phyloP scores from a whole-genome alignment of 768 basidiomycete species.

The Clavaria fumosa region DNA sequence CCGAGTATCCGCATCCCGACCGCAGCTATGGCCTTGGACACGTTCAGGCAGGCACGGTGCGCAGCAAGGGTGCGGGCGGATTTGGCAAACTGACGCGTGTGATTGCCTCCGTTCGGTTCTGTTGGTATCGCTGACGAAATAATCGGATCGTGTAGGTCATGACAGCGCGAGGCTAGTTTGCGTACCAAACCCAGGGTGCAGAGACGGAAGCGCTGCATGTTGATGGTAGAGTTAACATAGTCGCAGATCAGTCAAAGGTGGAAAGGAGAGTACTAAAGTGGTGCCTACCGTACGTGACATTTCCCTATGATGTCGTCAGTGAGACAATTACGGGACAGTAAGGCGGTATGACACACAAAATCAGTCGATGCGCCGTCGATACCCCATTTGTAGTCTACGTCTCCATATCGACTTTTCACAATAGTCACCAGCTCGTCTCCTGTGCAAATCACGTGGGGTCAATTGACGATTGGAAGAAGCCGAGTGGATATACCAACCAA shows the following conservation, averaged over 20 bases:
- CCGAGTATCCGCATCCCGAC: constrained; percentile 52
- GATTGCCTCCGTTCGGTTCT: constrained; percentile 56
- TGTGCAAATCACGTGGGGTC: no score
- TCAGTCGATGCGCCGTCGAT: constrained; percentile 65
- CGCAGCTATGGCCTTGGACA: constrained; percentile 57
- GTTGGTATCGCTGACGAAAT: constrained; percentile 54
- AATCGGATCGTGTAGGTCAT: not conserved
- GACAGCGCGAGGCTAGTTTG: constrained; percentile 4
- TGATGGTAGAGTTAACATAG: not conserved
- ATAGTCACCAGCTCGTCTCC: constrained; percentile 52
- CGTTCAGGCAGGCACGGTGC: constrained; percentile 50
- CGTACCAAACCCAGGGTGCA: constrained; percentile 62
- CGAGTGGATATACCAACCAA: constrained; percentile 25
- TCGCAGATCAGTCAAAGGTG: not conserved
- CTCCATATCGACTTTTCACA: constrained; percentile 43
- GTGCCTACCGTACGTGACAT: constrained; percentile 52
- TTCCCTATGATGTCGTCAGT: constrained; percentile 37
- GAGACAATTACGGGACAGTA: not conserved
- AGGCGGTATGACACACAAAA: constrained; percentile 31
- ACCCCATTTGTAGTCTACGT: constrained; percentile 50
- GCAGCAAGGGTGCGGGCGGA: constrained; percentile 44
- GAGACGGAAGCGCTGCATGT: constrained; percentile 36
- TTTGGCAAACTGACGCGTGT: constrained; percentile 52
- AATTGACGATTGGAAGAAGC: not conserved
- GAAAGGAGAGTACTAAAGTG: not conserved